A percentile compares a stretch with the other conserved stretches of the same genome.
Conservation (phyloP, 2,329 filamentous ascomycete species). For the Ophiobolus disseminans region DNA sequence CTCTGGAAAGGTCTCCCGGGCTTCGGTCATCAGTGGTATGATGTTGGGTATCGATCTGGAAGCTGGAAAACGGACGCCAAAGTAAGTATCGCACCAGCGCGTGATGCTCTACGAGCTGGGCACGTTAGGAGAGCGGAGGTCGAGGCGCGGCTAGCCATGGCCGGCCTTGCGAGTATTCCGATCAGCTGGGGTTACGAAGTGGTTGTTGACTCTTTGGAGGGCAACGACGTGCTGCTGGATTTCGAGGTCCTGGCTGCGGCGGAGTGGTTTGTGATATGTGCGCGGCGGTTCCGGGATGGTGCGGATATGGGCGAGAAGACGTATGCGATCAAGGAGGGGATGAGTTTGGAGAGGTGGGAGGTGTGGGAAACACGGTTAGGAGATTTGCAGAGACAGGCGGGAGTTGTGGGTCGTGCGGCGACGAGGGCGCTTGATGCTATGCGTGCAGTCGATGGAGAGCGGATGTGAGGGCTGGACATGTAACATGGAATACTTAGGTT, state of each 20-base stretch:
- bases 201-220: conserved; percentile 10
- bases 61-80: conserved; percentile 1
- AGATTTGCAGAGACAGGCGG: neutral
- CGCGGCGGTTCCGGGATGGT: conserved; percentile 2
- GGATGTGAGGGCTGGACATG: too few relatives aligned
- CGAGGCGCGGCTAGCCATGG: conserved; percentile 6
- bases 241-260: conserved; percentile 12
- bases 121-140: conserved; percentile 7
- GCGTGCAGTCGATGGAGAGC: too few relatives aligned
- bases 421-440: neutral
- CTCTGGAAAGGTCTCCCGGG: conserved; percentile 8
- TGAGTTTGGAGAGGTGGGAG: conserved; percentile 1
- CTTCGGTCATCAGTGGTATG: conserved; percentile 13
- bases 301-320: neutral
- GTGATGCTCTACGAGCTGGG: neutral
- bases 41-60: conserved; percentile 2
- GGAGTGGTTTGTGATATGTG: conserved; percentile 2
- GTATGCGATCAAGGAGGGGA: neutral
- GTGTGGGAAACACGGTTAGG: neutral
- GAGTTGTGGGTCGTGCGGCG: neutral
- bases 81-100: neutral
- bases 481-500: too few relatives aligned
- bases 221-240: conserved; percentile 4
- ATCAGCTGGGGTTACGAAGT: conserved; percentile 13
- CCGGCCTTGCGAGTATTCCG: conserved; percentile 5